Conservation (phyloP, 441 rosid species). For the Bocquillonia castaneifolia region DNA sequence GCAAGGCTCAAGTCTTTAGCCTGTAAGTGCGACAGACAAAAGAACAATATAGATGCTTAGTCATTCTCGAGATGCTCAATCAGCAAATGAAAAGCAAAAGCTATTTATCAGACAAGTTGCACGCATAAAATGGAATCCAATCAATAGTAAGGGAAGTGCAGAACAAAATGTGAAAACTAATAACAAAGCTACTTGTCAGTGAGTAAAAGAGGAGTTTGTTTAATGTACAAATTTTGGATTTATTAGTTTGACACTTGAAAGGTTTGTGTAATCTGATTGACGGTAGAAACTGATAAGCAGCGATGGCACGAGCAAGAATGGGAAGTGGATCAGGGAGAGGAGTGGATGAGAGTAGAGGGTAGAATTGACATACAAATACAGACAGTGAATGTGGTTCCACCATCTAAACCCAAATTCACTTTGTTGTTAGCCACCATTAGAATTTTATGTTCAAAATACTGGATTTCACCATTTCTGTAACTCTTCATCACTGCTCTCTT, state of each 20-base stretch:
- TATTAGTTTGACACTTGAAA: too few relatives aligned
- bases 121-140: neutral
- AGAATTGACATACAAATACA: constrained; percentile 61
- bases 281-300: too few relatives aligned
- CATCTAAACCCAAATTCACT: constrained; percentile 60
- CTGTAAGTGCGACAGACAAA: constrained; percentile 46
- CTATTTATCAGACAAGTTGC: neutral
- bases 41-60: neutral
- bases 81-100: neutral
- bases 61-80: neutral
- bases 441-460: constrained; percentile 54
- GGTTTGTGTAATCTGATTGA: too few relatives aligned
- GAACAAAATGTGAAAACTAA: too few relatives aligned
- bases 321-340: constrained; percentile 50
- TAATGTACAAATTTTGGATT: too few relatives aligned
- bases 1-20: constrained; percentile 80
- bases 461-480: constrained; percentile 53
- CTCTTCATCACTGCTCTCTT: constrained; percentile 38
- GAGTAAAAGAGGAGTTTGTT: too few relatives aligned
- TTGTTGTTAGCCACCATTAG: constrained; percentile 16
- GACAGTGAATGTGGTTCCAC: constrained; percentile 67
- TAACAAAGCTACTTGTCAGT: too few relatives aligned
- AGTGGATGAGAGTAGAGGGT: constrained; percentile 35
- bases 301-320: constrained; percentile 54
- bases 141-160: neutral